Evolutionary conservation across 2,329 filamentous ascomycete genomes (phyloP), one percentile per base, ranked within the genome.

Genomic region (Pseudogymnoascus sp.): DNA sequence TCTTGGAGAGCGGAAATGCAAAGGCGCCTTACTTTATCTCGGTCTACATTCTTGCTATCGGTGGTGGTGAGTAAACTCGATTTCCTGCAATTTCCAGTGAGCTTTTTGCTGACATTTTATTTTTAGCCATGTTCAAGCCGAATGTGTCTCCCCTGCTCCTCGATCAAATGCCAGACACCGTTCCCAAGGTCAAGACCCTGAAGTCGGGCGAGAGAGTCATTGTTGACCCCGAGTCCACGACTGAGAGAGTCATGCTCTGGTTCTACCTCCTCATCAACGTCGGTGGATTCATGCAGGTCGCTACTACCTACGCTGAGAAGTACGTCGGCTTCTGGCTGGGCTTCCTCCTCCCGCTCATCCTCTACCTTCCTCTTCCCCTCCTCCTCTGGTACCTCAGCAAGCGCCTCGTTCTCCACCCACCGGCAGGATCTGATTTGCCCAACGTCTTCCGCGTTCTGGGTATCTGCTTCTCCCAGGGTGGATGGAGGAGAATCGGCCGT

Each of bases 181-280:
- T 73, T 31, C 71, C 76, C 4, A 79, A 78, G 63, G 75, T 76
- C 16, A 78, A 77, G 67, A 75, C 74, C 1, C 73, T 81, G 6
- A 81, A 83, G 67, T 76, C 75, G 3, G 85, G 85, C n/a, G 81
- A 87, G 67, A 81, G 81, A 16, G 83, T 87, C 36, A 83, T 88
- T 63, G 77, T 85, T 5, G 85, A 87, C 66, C 84, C 84, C 0
- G 80, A 81, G 63, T 75, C 82, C 37, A 88, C 85, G 1, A 76
- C 83, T 5, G 79, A 82, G 5, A 79, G 83, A 61, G 64, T 69
- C 3, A 69, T 72, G 57, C 63, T 73, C 3, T 69, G 66, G 74
- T 91, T 90, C 73, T 91, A 90, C 75, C 78, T 88, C 63, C 81
- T 87, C 69, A 86, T 90, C 77, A 90, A 90, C 72, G 71, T 89